Percentiles rank a stretch among this genome's conserved stretches.
Conservation (phyloP, 2,329 filamentous ascomycete genomes). For the Golovinomyces cichoracearum region DNA sequence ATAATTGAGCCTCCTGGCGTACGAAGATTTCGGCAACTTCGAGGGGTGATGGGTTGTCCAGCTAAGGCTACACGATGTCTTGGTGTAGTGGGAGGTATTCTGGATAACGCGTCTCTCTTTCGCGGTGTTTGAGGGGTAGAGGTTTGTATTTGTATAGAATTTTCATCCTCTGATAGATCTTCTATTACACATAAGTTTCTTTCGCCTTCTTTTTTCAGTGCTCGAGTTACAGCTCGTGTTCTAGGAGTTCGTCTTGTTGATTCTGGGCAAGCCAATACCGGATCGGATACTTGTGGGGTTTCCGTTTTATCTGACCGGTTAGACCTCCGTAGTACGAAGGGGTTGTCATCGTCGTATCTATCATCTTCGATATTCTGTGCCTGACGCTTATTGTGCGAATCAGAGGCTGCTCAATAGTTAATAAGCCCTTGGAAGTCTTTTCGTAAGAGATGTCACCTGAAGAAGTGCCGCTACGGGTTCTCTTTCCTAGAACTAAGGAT, state of each 20-base stretch:
- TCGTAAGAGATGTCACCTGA: constrained; percentile 14
- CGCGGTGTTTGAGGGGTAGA: constrained; percentile 50
- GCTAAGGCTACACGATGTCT: constrained; percentile 58
- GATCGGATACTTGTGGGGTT: constrained; percentile 17
- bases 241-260: not conserved
- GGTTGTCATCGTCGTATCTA: constrained; percentile 44
- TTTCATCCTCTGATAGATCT: constrained; percentile 19
- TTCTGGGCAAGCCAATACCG: constrained; percentile 12
- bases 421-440: constrained; percentile 2
- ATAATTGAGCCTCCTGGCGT: constrained; percentile 38
- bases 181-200: not conserved
- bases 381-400: constrained; percentile 5
- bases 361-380: constrained; percentile 17
- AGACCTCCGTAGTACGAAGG: constrained; percentile 19
- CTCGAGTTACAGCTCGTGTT: constrained; percentile 13
- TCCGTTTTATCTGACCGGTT: constrained; percentile 16
- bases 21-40: constrained; percentile 49
- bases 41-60: constrained; percentile 48
- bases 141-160: constrained; percentile 21
- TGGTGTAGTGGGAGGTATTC: constrained; percentile 48
- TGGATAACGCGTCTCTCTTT: constrained; percentile 51
- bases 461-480: constrained; percentile 18
- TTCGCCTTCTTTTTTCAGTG: constrained; percentile 20
- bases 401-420: constrained; percentile 6
- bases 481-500: constrained; percentile 21